Conservation (phyloP, 192 early-diverging fungal genomes). For the Gaertneriomyces sp. region DNA sequence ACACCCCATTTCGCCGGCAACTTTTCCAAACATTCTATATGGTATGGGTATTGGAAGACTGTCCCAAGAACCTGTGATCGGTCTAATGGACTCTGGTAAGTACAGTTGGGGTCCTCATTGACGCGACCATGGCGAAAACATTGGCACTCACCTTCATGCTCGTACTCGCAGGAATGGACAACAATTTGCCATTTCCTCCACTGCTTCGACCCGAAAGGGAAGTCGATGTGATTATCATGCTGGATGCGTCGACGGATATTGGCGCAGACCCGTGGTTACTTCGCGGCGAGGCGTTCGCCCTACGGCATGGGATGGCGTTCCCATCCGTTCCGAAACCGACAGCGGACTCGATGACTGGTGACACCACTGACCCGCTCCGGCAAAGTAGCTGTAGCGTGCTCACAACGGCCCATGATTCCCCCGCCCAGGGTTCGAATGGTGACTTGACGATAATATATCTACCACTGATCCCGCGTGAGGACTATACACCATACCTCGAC, state of each 20-base stretch:
- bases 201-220: conserved; percentile 27
- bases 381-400: not conserved
- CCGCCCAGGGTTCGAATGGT: not conserved
- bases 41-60: conserved; percentile 2
- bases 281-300: conserved; percentile 23
- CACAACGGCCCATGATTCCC: not conserved
- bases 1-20: conserved; percentile 32
- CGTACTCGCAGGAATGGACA: conserved; percentile 33
- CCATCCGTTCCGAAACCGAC: conserved; percentile 8
- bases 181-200: conserved; percentile 40
- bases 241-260: conserved; percentile 28
- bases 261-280: conserved; percentile 33
- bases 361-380: not conserved
- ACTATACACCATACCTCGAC: conserved; percentile 10
- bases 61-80: conserved; percentile 9
- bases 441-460: conserved; percentile 18
- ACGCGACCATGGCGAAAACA: too few species aligned
- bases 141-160: too few species aligned
- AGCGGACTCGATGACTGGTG: not conserved
- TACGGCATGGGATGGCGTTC: not conserved
- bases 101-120: not conserved
- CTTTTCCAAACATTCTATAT: conserved; percentile 38
- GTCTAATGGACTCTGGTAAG: conserved; percentile 31
- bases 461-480: not conserved
- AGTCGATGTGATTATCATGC: conserved; percentile 34